phyloP scores from a whole-genome alignment of 805 yeast species.

The Ogataea ganodermae region DNA sequence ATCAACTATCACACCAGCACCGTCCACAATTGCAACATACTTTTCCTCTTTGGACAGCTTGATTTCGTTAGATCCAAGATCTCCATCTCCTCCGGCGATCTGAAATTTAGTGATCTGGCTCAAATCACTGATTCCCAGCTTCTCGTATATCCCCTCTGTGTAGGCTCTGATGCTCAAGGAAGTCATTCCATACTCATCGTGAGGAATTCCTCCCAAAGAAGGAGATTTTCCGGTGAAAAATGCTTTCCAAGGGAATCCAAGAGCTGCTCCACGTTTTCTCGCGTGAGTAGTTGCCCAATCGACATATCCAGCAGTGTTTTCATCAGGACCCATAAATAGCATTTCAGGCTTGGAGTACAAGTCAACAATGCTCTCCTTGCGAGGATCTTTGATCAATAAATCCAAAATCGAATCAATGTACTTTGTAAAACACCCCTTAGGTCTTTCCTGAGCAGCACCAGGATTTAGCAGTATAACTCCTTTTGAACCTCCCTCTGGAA shows the following conservation, averaged over 20 bases:
- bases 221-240: slow-evolving; percentile 97
- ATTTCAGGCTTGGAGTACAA: slow-evolving; percentile 83
- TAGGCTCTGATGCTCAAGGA: slow-evolving; percentile 90
- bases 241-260: slow-evolving; percentile 83
- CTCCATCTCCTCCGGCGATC: slow-evolving; percentile 99
- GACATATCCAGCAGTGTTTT: slow-evolving; percentile 92
- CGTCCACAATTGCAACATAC: slow-evolving; percentile 90
- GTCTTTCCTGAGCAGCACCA: slow-evolving; percentile 73
- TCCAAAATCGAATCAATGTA: slow-evolving; percentile 91
- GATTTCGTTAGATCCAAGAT: slow-evolving; percentile 94
- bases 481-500: slow-evolving; percentile 98
- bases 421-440: slow-evolving; percentile 85
- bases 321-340: slow-evolving; percentile 98
- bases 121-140: slow-evolving; percentile 60
- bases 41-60: slow-evolving; percentile 78
- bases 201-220: slow-evolving; percentile 94
- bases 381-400: slow-evolving; percentile 68
- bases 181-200: slow-evolving; percentile 98
- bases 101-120: slow-evolving; percentile 74
- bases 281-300: slow-evolving; percentile 99
- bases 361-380: slow-evolving; percentile 83
- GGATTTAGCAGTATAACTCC: slow-evolving; percentile 87
- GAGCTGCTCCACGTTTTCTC: slow-evolving; percentile 84
- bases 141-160: slow-evolving; percentile 84
- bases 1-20: slow-evolving; percentile 93